A percentile compares a stretch with the other conserved stretches of the same genome.
Evolutionary conservation across 129 eudicot species (phyloP).

Genomic region (Smallanthus sonchifolius): DNA sequence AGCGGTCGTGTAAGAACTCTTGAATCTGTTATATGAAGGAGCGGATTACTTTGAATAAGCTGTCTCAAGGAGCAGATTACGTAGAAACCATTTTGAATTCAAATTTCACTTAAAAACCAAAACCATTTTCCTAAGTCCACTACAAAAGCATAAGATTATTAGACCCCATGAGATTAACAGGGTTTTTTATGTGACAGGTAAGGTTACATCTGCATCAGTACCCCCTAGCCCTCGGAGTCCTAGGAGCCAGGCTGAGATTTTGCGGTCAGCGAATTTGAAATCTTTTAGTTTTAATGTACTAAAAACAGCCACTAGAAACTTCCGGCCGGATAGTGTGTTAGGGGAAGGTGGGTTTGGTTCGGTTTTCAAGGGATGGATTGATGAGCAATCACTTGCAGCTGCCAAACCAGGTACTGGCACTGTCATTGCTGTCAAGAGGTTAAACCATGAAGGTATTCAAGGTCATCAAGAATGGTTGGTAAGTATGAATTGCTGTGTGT

Average conservation of each 20-base stretch:
- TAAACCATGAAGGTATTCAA: constrained; percentile 67
- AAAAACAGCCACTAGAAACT: constrained; percentile 58
- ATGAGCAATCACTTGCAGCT: constrained; percentile 58
- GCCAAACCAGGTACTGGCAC: constrained; percentile 63
- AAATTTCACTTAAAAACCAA: too few species aligned
- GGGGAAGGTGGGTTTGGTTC: constrained; percentile 87
- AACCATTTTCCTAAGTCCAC: too few species aligned
- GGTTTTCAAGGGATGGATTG: constrained; percentile 80
- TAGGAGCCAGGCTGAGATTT: constrained; percentile 52
- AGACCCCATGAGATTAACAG: not conserved
- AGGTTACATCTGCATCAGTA: constrained; percentile 33
- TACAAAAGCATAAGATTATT: not conserved
- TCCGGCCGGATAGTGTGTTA: constrained; percentile 75
- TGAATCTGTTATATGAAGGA: too few species aligned
- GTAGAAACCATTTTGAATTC: too few species aligned
- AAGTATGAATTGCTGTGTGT: constrained; percentile 24
- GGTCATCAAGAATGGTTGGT: constrained; percentile 86
- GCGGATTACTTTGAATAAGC: too few species aligned
- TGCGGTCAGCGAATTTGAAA: constrained; percentile 50
- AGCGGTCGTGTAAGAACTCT: too few species aligned
- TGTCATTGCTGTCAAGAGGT: constrained; percentile 63
- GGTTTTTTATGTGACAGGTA: constrained; percentile 14
- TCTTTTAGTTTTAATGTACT: constrained; percentile 46
- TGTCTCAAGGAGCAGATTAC: too few species aligned
- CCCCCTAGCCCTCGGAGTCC: constrained; percentile 41